These are phyloP conservation scores for Chaetomium sp. DNA, from an alignment of 2,329 filamentous ascomycete species.

Conservation along the genomic window DNA sequence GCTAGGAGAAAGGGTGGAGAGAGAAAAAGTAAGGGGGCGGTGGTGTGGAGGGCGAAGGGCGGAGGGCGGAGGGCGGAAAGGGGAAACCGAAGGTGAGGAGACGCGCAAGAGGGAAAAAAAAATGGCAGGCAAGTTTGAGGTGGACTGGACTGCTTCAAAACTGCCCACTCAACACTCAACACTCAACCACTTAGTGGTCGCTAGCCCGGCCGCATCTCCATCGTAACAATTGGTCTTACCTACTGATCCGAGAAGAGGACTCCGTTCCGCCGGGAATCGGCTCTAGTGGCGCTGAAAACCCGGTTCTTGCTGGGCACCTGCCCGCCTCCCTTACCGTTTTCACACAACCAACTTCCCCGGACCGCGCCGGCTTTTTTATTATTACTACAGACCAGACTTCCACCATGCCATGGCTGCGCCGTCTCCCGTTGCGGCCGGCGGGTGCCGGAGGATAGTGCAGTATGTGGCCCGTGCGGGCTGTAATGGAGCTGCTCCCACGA, in stretches of 20 bases:
- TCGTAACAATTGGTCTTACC: slow-evolving; percentile 6
- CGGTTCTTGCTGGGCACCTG: neutral
- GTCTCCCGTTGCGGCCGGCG: slow-evolving; percentile 1
- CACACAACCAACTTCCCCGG: neutral
- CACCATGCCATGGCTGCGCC: neutral
- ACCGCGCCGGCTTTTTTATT: neutral
- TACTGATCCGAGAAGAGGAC: neutral
- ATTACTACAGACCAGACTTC: neutral
- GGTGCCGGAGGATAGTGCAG: neutral
- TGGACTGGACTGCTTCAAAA: neutral
- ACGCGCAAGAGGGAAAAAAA: slow-evolving; percentile 16
- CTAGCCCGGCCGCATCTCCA: slow-evolving; percentile 1
- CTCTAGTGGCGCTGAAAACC: neutral
- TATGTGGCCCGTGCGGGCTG: neutral
- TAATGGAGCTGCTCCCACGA: neutral
- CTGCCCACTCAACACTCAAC: too few relatives aligned
- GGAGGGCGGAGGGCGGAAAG: slow-evolving; percentile 27
- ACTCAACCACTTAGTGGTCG: too few relatives aligned
- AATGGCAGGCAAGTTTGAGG: slow-evolving; percentile 7
- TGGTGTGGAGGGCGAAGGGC: slow-evolving; percentile 23
- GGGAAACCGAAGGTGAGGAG: slow-evolving; percentile 28
- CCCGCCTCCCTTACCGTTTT: neutral
- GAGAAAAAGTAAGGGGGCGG: slow-evolving; percentile 20
- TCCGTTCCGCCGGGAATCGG: neutral
- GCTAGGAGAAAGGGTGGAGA: slow-evolving; percentile 16